These are phyloP conservation scores for Tolypocladium paradoxum DNA, from an alignment of 2,329 filamentous ascomycete genomes.

Conservation along the genomic window DNA sequence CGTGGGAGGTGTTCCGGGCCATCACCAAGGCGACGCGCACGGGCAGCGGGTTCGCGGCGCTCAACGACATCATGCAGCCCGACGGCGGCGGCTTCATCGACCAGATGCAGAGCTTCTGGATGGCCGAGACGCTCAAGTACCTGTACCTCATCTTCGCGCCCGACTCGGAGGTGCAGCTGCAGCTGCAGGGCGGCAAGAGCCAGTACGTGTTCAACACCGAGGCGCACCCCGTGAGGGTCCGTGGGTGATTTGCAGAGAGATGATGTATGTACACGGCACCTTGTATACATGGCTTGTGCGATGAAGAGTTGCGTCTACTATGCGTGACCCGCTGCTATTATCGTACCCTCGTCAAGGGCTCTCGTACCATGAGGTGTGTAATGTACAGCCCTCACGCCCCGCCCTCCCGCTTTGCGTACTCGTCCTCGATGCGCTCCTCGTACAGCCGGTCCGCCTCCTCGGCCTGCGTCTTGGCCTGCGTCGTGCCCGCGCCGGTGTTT, in stretches of 20 bases:
- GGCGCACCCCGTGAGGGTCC: slow-evolving; percentile 29
- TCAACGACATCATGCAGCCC: slow-evolving; percentile 53
- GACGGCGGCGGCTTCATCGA: slow-evolving; percentile 53
- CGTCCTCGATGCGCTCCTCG: slow-evolving; percentile 43
- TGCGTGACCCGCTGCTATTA: not conserved
- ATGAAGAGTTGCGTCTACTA: not conserved
- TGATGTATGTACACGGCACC: no score
- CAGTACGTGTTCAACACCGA: slow-evolving; percentile 41
- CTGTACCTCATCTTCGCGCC: slow-evolving; percentile 58
- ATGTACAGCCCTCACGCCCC: no score
- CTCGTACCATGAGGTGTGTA: no score
- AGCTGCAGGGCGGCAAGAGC: slow-evolving; percentile 35
- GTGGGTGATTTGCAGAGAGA: not conserved
- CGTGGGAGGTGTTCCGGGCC: slow-evolving; percentile 64
- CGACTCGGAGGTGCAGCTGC: slow-evolving; percentile 46
- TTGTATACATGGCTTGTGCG: not conserved
- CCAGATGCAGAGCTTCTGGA: slow-evolving; percentile 79
- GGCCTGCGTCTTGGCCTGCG: slow-evolving; percentile 35
- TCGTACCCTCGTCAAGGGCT: not conserved
- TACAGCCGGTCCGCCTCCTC: slow-evolving; percentile 38
- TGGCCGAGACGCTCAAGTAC: slow-evolving; percentile 84
- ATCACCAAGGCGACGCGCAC: slow-evolving; percentile 55
- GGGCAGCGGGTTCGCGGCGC: slow-evolving; percentile 55
- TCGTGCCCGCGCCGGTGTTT: slow-evolving; percentile 37
- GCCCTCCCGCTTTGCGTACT: slow-evolving; percentile 44